Percentiles rank a stretch among this genome's conserved stretches.
phyloP scores from a whole-genome alignment of 164 flowering plant species.

The Litsea cubeba region DNA sequence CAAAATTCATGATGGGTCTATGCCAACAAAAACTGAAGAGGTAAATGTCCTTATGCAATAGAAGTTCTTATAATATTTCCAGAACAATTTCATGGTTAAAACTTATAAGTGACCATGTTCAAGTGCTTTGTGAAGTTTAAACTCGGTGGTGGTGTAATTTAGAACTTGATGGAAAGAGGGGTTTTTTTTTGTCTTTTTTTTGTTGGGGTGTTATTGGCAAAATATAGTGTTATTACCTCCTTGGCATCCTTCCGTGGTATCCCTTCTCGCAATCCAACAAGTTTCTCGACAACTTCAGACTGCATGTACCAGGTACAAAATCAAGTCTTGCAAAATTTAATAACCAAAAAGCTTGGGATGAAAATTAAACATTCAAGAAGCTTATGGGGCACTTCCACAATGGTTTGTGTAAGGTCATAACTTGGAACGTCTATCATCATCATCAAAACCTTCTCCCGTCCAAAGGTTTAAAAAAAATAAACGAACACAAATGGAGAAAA shows the following conservation, averaged over 20 bases:
- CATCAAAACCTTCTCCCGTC: no score
- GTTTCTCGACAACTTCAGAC: conserved; percentile 97
- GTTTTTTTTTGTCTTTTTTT: no score
- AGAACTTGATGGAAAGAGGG: not conserved
- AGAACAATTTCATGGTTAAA: no score
- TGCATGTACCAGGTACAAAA: conserved; percentile 22
- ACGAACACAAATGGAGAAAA: no score
- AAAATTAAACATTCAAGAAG: not conserved
- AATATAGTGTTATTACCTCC: conserved; percentile 48
- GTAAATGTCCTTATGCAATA: no score
- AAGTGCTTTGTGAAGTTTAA: not conserved
- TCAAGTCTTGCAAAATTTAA: not conserved
- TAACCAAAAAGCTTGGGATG: not conserved
- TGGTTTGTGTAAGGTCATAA: not conserved
- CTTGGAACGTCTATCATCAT: not conserved
- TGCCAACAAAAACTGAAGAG: no score
- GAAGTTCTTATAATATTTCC: no score
- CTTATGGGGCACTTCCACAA: not conserved
- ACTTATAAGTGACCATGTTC: not conserved
- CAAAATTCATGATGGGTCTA: no score
- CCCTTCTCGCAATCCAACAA: conserved; percentile 86
- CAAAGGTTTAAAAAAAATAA: no score
- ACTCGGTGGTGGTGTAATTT: not conserved
- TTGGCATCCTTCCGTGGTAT: conserved; percentile 96
- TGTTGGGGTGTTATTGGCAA: no score